These are phyloP conservation scores for Dactylellina leptospora DNA, from an alignment of 2,329 filamentous ascomycete genomes.

Conservation along the genomic window DNA sequence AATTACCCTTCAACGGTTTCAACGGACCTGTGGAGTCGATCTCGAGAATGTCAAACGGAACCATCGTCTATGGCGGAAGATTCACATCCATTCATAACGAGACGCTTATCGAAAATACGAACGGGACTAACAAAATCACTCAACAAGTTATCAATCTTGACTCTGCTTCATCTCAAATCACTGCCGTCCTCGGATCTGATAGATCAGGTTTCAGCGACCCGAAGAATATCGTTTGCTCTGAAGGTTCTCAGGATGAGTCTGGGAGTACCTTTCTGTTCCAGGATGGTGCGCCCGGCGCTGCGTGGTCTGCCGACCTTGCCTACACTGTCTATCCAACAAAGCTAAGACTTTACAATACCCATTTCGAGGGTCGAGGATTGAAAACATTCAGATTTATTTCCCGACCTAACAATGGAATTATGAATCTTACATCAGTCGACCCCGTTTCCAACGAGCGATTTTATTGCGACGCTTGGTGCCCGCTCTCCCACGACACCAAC, in stretches of 20 bases:
- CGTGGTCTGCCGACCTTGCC: constrained; percentile 81
- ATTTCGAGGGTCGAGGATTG: constrained; percentile 82
- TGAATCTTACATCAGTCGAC: constrained; percentile 93
- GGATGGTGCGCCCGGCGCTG: constrained; percentile 74
- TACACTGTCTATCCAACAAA: constrained; percentile 89
- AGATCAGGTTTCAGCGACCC: constrained; percentile 76
- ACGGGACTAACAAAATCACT: constrained; percentile 62
- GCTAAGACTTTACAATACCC: constrained; percentile 86
- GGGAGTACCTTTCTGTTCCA: constrained; percentile 79
- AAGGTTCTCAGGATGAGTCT: constrained; percentile 69
- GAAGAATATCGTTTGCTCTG: constrained; percentile 80
- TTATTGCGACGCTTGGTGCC: constrained; percentile 82
- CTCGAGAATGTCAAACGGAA: constrained; percentile 77
- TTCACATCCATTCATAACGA: constrained; percentile 90
- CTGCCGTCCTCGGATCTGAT: constrained; percentile 70
- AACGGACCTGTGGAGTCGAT: constrained; percentile 92
- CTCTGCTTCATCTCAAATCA: constrained; percentile 72
- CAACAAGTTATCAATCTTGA: constrained; percentile 82
- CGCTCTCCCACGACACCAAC: constrained; percentile 75
- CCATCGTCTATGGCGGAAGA: constrained; percentile 89
- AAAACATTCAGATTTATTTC: constrained; percentile 88
- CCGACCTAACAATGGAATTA: constrained; percentile 85
- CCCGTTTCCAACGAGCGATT: constrained; percentile 72
- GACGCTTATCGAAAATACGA: constrained; percentile 71
- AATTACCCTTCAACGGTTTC: constrained; percentile 90